Conservation (phyloP, 495 filamentous ascomycete species). For the Penicillium robsamsonii region DNA sequence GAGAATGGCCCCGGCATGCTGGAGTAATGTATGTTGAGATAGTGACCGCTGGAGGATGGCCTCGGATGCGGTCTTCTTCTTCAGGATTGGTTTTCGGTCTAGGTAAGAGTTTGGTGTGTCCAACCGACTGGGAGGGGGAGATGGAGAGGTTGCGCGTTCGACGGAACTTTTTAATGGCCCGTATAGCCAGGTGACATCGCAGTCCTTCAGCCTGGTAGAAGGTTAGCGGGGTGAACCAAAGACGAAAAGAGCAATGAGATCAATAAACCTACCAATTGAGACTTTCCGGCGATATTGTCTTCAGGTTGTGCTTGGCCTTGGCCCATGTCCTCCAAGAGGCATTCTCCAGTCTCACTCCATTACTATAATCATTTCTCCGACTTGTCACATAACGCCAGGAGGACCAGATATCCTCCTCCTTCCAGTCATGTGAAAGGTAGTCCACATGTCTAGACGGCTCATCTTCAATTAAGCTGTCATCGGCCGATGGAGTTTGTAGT, state of each 20-base stretch:
- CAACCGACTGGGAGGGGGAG: conserved; percentile 57
- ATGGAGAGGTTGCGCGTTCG: conserved; percentile 37
- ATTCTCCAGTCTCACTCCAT: conserved; percentile 84
- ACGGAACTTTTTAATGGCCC: conserved; percentile 79
- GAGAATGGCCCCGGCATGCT: conserved; percentile 89
- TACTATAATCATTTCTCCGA: conserved; percentile 71
- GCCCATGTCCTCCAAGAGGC: conserved; percentile 98
- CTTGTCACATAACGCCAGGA: conserved; percentile 92
- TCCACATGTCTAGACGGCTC: conserved; percentile 92
- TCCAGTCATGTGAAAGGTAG: conserved; percentile 94
- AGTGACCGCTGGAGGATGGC: conserved; percentile 89
- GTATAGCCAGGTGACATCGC: conserved; percentile 97
- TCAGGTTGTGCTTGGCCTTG: conserved; percentile 79
- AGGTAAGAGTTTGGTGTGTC: conserved; percentile 81
- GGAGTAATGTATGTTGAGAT: conserved; percentile 85
- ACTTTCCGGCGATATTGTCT: conserved; percentile 82
- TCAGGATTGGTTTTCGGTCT: conserved; percentile 88
- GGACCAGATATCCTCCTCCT: conserved; percentile 95
- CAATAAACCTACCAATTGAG: conserved; percentile 74
- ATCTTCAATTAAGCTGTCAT: conserved; percentile 74
- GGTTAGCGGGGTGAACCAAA: conserved; percentile 3
- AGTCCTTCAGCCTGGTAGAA: conserved; percentile 83
- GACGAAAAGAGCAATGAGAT: conserved; percentile 11
- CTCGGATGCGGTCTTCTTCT: conserved; percentile 95
- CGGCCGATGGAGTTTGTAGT: conserved; percentile 54